Base-by-base conservation (phyloP, 1,284 basidiomycete genomes). In the Moesziomyces sp. region DNA sequence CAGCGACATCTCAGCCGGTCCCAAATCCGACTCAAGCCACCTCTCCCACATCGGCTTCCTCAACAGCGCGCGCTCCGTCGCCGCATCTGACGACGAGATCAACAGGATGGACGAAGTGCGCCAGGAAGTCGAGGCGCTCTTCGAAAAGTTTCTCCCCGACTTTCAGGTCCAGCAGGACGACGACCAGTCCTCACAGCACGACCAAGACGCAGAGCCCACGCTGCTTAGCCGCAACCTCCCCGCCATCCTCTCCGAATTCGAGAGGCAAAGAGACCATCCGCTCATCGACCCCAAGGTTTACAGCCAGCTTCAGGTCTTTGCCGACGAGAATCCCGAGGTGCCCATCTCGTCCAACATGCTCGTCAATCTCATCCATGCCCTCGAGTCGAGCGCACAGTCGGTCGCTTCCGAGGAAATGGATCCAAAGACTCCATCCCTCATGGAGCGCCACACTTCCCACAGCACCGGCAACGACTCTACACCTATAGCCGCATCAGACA, bases 331-430 rank as follows among this genome's bases (percentile, higher is more conserved):
- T 23, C 67, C 67, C 3, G 55, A 74, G 26, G 62, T 62, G 8
- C 72, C 72, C 38, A 59, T 74, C 50, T 60, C 66, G 1, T 66
- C 72, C 62, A 57, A 59, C 46, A 59, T 63, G 52, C 61, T 74
- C 24, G 67, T 74, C 55, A 59, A 63, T 14, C 62, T 74, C 52
- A 69, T 74, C 46, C 62, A 65, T 23, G 66, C 55, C 7, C 33
- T 70, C 13, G 67, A 74, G 45, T 65, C 66, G 0, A 73, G 71
- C 52, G 61, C 65, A 33, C 65, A 53, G 26, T 61, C 61, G 14
- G 52, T 52, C 43, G 44, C 48, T 23, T 59, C 64, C 24, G 58
- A 69, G 16, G 65, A 69, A n/a, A 33, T 45, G 10, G 46, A 30
- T 9, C 61, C 55, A 7, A 51, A 51, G 19, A 64, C 52, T 16